These are phyloP conservation scores for Tricholoma saponaceum DNA, from an alignment of 768 basidiomycete species.

Conservation along the genomic window DNA sequence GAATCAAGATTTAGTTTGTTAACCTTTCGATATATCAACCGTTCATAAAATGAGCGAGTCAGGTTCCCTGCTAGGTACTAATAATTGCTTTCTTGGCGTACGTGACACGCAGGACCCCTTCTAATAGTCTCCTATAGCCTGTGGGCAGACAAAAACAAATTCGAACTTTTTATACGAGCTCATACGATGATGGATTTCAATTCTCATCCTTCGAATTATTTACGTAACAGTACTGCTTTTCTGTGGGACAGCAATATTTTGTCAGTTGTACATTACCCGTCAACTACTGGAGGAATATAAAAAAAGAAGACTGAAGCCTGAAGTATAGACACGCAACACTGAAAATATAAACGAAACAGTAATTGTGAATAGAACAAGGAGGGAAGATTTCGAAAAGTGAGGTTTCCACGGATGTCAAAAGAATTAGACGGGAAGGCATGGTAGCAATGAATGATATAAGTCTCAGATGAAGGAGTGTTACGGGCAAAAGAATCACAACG, in stretches of 20 bases:
- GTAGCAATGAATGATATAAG: neutral
- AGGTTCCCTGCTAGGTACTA: too few relatives aligned
- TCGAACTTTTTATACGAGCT: too few relatives aligned
- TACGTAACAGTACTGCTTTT: too few relatives aligned
- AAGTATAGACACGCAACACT: constrained; percentile 1
- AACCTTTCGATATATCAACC: too few relatives aligned
- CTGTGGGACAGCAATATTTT: neutral
- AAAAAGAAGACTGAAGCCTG: neutral
- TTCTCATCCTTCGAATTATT: too few relatives aligned
- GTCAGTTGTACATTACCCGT: neutral
- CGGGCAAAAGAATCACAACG: neutral
- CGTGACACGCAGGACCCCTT: too few relatives aligned
- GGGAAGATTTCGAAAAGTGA: neutral
- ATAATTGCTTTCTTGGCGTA: too few relatives aligned
- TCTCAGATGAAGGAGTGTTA: neutral
- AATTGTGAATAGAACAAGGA: neutral
- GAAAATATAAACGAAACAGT: neutral
- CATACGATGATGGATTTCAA: too few relatives aligned
- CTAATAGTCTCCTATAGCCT: too few relatives aligned
- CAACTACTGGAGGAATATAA: neutral
- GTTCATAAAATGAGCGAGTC: too few relatives aligned
- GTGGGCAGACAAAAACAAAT: too few relatives aligned
- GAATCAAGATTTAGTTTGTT: too few relatives aligned
- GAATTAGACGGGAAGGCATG: neutral
- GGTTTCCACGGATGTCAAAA: neutral